Base-by-base conservation (phyloP, 495 filamentous ascomycete species). In the Lasiosphaeriaceae sp. region DNA sequence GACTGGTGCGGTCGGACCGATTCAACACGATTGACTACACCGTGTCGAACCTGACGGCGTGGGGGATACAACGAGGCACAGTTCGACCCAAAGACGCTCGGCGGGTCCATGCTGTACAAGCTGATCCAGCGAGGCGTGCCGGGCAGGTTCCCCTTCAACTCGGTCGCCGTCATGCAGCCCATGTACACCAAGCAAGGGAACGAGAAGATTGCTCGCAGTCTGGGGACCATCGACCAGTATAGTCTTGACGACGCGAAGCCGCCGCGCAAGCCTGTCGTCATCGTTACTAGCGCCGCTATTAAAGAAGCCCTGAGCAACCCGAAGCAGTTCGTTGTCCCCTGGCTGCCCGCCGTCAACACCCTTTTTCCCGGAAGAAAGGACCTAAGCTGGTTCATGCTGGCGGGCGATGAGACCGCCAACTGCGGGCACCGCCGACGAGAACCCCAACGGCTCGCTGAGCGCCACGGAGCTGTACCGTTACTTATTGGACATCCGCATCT, bases 1-100 rank as follows among this genome's bases (percentile, higher is more conserved):
- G 11, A 82, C 86, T 94, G 11, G 88, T 95, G 19, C 83, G 90
- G 19, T 86, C 87, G 1, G 90, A 95, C 72, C 79, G 90, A 14
- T 93, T 92, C 75, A 89, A 90, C 64, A 92, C 89, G 7, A 19
- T 72, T 37, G 78, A 83, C 58, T 90, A 84, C 66, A 88, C 81
- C 21, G 80, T 86, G 6, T 81, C 79, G 21, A 84, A 85, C 57
- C 73, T 93, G 24, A 95, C 90, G 0, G 88, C 84, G 60, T 94
- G 86, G 87, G n/a, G 88, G 87, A n/a, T 80, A 83, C 71, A 84
- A 83, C 56, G 86, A 90, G 68, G 81, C 81, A 22, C 80, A 86
- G 35, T 84, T 83, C 52, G 85, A 91, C 69, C 65, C 80, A 29
- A 84, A 81, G 60, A 75, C 86, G 55, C 75, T 89, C 47, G 80